These are phyloP conservation scores for Aleurites moluccanus DNA, from an alignment of 441 rosid species.

Conservation along the genomic window DNA sequence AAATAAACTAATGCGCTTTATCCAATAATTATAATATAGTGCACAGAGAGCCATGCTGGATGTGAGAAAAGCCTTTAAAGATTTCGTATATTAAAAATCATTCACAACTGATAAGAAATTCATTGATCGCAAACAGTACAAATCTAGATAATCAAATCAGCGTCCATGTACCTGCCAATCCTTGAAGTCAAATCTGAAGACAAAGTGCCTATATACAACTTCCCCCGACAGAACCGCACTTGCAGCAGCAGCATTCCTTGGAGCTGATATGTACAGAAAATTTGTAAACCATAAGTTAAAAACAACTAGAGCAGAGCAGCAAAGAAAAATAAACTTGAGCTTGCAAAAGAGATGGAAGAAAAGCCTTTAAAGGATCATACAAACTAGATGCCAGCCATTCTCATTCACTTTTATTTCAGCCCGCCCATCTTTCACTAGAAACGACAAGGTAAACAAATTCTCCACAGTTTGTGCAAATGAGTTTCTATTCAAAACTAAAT, in stretches of 20 bases:
- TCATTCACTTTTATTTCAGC: slow-evolving; percentile 52
- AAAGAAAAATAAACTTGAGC: slow-evolving; percentile 5
- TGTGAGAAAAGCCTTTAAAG: background rate
- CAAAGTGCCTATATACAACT: slow-evolving; percentile 54
- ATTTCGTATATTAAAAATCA: background rate
- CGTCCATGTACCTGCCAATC: slow-evolving; percentile 61
- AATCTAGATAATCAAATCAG: background rate
- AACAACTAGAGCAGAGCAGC: background rate
- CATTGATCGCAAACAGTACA: background rate
- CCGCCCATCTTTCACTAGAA: slow-evolving; percentile 79
- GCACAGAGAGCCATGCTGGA: background rate
- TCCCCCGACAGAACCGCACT: slow-evolving; percentile 43
- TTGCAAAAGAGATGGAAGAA: background rate
- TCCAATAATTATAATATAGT: too few relatives aligned
- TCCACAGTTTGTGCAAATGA: slow-evolving; percentile 75
- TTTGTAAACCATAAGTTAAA: background rate
- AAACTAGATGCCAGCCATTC: slow-evolving; percentile 58
- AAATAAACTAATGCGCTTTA: background rate
- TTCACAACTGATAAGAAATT: background rate
- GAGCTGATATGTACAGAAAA: slow-evolving; percentile 38
- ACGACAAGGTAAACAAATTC: slow-evolving; percentile 76
- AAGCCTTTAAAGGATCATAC: slow-evolving; percentile 39
- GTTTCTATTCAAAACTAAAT: slow-evolving; percentile 53
- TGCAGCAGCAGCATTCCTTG: slow-evolving; percentile 60
- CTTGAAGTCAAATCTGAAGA: slow-evolving; percentile 63